These are phyloP conservation scores for Thielaviopsis euricoi DNA, from an alignment of 2,329 filamentous ascomycete genomes.

Conservation along the genomic window DNA sequence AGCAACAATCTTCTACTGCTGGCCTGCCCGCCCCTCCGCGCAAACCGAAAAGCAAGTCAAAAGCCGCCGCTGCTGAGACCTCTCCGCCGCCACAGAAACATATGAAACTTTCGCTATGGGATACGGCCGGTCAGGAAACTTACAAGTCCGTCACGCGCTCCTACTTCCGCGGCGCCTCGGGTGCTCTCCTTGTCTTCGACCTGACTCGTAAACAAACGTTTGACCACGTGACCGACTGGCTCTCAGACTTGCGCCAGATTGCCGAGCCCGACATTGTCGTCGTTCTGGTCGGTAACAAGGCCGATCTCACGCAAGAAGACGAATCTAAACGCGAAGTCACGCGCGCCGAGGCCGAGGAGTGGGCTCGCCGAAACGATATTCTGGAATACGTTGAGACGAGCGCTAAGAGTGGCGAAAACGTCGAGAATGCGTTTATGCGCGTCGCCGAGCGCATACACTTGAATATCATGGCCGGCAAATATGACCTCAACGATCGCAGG, in stretches of 20 bases:
- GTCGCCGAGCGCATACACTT: conserved; percentile 92
- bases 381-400: conserved; percentile 92
- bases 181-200: conserved; percentile 78
- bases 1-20: conserved; percentile 15
- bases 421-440: conserved; percentile 82
- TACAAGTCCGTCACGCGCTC: conserved; percentile 93
- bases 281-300: conserved; percentile 89
- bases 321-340: conserved; percentile 60
- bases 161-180: conserved; percentile 69
- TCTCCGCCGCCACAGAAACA: conserved; percentile 38
- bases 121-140: conserved; percentile 91
- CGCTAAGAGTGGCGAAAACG: conserved; percentile 86
- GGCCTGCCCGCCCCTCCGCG: conserved; percentile 39
- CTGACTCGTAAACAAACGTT: conserved; percentile 78
- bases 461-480: conserved; percentile 89
- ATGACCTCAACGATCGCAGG: conserved; percentile 83
- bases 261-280: conserved; percentile 93
- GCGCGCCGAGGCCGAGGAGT: conserved; percentile 68
- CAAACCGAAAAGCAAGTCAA: conserved; percentile 15
- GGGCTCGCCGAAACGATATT: conserved; percentile 73
- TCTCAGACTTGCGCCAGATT: conserved; percentile 83
- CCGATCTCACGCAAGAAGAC: conserved; percentile 48
- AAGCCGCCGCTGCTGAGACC: conserved; percentile 12
- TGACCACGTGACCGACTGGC: conserved; percentile 77
- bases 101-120: conserved; percentile 92